Base-by-base conservation (phyloP, 2,329 filamentous ascomycete species). In the Pleochaeta shiraiana region DNA sequence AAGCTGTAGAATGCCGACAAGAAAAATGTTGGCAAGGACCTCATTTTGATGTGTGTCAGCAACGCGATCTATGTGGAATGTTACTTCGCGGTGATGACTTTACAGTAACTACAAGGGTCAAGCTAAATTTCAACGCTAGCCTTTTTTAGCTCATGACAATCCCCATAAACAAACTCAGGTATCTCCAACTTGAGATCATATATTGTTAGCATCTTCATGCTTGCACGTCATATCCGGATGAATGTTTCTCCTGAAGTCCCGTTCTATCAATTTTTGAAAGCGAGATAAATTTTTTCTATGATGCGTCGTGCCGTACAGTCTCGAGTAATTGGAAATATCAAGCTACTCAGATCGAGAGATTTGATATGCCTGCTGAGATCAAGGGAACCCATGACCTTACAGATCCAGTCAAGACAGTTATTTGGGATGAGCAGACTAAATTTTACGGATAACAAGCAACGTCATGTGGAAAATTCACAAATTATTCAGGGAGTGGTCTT, bases 1-100 rank as follows among this genome's bases (percentile, higher is more conserved):
- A 74, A 69, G 66, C 75, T 72, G 67, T 72, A 71, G 11, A 76
- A 66, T 21, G 71, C 70, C 63, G 75, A 71, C 47, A 76, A 64
- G 65, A 77, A 68, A 70, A 77, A 74, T 71, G 74, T 72, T 65
- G 71, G 64, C 63, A 68, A 68, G 55, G 76, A 74, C 74, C 73
- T 77, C 76, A 77, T 77, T 67, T 61, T 61, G 63, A 34, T n/a
- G 63, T 57, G n/a, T n/a, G n/a, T n/a, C n/a, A n/a, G n/a, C n/a
- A n/a, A n/a, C n/a, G n/a, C n/a, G n/a, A n/a, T n/a, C n/a, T n/a
- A n/a, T n/a, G n/a, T n/a, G n/a, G n/a, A n/a, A n/a, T n/a, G n/a
- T n/a, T n/a, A n/a, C n/a, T n/a, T n/a, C n/a, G n/a, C n/a, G n/a
- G n/a, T n/a, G n/a, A n/a, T n/a, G n/a, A n/a, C n/a, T n/a, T n/a